Evolutionary conservation across 345 rosid genomes (phyloP), one percentile per base, ranked within the genome.

Genomic region (Dipteronia dyeriana): DNA sequence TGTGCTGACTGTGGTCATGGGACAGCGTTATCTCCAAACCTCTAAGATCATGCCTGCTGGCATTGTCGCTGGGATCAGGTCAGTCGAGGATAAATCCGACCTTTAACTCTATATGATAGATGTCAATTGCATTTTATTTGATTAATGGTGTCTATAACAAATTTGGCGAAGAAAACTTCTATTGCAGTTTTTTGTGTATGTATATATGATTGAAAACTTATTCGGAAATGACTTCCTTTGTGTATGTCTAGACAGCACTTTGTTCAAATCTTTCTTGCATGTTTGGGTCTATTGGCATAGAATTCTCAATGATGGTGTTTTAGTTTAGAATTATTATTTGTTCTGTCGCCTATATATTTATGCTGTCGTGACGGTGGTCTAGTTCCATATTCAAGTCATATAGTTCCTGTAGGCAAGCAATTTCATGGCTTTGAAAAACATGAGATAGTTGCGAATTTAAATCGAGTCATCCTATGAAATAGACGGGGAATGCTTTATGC

Each of bases 31-130:
- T 78, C 60, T 90, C 72, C 88, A 90, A 45, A 96, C 99, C 56
- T 87, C 91, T 17, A 94, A 94, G 88, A 83, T 96, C 70, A 94
- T 96, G 98, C 99, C 99, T 12, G 94, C 99, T 75, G 99, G 95
- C 78, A 70, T 96, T 70, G 85, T 96, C 53, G 97, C 94, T 9
- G 99, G 85, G 72, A 85, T 94, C 86, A 92, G 99, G 99, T 90
- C 79, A 19, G 34, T 74, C 20, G 22, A 70, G 31, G 29, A 69
- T 22, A 59, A 51, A 57, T 47, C 49, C 23, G 8, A 26, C 38
- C 2, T 39, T 53, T 41, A 5, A 20, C 17, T 53, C 53, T 75
- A 4, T 65, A 47, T 1, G n/a, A 56, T 23, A 22, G 29, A 75
- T 41, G 20, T 2, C 62, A 4, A 7, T 22, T 63, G 4, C 23